phyloP scores from a whole-genome alignment of 768 basidiomycete genomes.

The Auricularia auricula-judae region DNA sequence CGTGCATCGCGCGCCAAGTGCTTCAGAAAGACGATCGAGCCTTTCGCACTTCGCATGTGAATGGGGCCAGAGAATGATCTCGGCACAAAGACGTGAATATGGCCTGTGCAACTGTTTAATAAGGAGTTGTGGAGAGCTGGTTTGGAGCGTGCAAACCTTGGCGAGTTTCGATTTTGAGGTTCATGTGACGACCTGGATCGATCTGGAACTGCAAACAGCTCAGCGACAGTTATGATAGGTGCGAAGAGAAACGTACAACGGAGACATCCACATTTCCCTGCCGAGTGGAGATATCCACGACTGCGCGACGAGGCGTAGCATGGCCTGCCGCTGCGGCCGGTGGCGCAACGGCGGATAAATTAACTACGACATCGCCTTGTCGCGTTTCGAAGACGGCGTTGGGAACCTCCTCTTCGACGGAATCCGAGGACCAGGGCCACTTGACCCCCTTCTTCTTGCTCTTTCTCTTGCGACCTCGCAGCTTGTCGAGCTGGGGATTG shows the following conservation, averaged over 20 bases:
- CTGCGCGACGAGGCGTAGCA: not conserved
- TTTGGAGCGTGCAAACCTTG: not conserved
- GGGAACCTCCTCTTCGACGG: conserved; percentile 1
- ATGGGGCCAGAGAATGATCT: not conserved
- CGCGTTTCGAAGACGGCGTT: conserved; percentile 6
- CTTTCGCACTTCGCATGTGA: not conserved
- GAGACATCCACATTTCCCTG: conserved; percentile 4
- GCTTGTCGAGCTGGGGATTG: not conserved
- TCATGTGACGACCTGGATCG: not conserved
- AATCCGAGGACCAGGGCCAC: not conserved
- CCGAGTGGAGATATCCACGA: conserved; percentile 3
- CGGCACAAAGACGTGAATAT: not conserved
- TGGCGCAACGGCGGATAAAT: conserved; percentile 2
- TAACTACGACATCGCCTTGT: conserved; percentile 2
- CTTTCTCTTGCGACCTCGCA: conserved; percentile 4
- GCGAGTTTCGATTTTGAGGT: not conserved
- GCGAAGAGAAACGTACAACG: not conserved
- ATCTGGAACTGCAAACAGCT: not conserved
- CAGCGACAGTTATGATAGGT: not conserved
- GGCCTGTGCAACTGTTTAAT: not conserved
- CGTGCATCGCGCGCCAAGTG: not conserved
- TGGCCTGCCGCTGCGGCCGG: not conserved
- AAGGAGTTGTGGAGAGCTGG: not conserved
- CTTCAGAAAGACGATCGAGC: not conserved
- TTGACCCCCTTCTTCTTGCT: conserved; percentile 3